phyloP scores from a whole-genome alignment of 164 flowering plant genomes.

The Macadamia tetraphylla region DNA sequence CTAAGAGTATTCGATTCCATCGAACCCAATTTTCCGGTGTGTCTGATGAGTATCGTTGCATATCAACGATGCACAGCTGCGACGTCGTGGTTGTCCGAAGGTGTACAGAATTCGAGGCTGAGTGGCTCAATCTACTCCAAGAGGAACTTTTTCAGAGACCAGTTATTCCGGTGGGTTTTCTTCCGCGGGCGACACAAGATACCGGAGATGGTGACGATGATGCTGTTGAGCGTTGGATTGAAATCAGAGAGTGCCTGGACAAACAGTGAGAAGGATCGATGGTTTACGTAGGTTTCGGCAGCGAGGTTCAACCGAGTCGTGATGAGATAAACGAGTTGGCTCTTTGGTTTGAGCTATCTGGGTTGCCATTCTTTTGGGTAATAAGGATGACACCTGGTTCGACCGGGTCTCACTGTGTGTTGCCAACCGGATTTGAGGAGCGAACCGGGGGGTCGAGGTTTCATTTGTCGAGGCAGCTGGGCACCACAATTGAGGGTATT shows the following conservation, averaged over 20 bases:
- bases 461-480: slow-evolving; percentile 3
- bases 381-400: not conserved
- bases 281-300: not conserved
- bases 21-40: slow-evolving; percentile 7
- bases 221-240: not conserved
- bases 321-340: not conserved
- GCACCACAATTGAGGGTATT: slow-evolving; percentile 5
- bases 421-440: not conserved
- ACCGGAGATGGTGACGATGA: not conserved
- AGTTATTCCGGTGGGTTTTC: slow-evolving; percentile 15
- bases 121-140: slow-evolving; percentile 6
- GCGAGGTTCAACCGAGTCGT: not conserved
- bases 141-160: slow-evolving; percentile 10
- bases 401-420: not conserved
- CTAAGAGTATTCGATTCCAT: not conserved
- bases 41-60: slow-evolving; percentile 1
- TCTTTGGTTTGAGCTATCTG: not conserved
- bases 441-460: slow-evolving; percentile 4
- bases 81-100: slow-evolving; percentile 10
- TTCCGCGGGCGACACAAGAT: not conserved
- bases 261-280: not conserved
- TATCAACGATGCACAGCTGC: not conserved
- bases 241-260: slow-evolving; percentile 12
- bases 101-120: slow-evolving; percentile 12
- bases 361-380: not conserved